phyloP scores from a whole-genome alignment of 164 flowering plant species.

The Piper longum region DNA sequence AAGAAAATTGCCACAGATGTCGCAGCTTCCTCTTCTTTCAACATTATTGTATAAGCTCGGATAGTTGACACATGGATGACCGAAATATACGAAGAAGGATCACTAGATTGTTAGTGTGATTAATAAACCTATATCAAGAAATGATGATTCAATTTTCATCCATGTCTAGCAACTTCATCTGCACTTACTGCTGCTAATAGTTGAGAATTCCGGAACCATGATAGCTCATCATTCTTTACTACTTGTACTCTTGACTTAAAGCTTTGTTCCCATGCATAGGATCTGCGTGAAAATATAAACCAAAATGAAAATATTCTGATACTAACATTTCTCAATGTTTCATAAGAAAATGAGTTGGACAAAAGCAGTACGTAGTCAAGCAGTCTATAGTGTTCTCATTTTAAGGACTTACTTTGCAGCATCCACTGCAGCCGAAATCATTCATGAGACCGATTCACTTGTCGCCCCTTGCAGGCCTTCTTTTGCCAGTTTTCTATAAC shows the following conservation, averaged over 20 bases:
- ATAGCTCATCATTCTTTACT: conserved; percentile 66
- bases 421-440: conserved; percentile 98
- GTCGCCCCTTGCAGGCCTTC: conserved; percentile 94
- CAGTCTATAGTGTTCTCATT: background rate
- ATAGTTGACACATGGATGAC: too few relatives aligned
- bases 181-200: conserved; percentile 60
- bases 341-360: too few relatives aligned
- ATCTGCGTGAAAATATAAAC: conserved; percentile 31
- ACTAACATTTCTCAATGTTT: background rate
- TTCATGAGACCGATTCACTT: conserved; percentile 96
- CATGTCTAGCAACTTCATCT: too few relatives aligned
- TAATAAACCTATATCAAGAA: too few relatives aligned
- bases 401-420: conserved; percentile 67
- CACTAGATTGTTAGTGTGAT: too few relatives aligned
- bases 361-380: background rate
- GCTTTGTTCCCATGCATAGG: conserved; percentile 96
- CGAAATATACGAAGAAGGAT: too few relatives aligned
- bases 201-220: conserved; percentile 81
- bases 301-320: background rate
- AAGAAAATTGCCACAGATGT: too few relatives aligned
- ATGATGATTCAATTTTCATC: too few relatives aligned
- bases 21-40: too few relatives aligned
- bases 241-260: conserved; percentile 68
- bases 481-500: conserved; percentile 66
- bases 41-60: too few relatives aligned